These are phyloP conservation scores for Bombardia bombarda DNA, from an alignment of 495 filamentous ascomycete genomes.

Conservation along the genomic window DNA sequence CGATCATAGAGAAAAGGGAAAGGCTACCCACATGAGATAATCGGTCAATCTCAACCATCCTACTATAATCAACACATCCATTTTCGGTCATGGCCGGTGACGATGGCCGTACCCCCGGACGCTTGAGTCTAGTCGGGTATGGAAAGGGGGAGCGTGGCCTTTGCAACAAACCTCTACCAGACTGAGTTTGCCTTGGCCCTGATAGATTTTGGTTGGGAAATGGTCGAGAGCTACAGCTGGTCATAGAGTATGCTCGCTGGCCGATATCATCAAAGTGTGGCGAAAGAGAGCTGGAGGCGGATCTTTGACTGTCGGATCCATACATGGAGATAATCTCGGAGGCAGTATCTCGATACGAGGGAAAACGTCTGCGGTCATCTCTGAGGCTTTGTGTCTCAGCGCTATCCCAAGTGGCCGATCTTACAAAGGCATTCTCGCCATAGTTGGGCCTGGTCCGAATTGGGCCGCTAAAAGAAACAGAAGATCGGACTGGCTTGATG, in stretches of 20 bases:
- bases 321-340: constrained; percentile 43
- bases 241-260: constrained; percentile 52
- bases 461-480: constrained; percentile 15
- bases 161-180: constrained; percentile 28
- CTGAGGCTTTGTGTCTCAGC: constrained; percentile 3
- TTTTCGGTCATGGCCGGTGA: constrained; percentile 53
- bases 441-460: constrained; percentile 3
- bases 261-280: constrained; percentile 30
- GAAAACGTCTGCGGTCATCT: constrained; percentile 26
- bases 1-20: neutral
- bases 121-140: constrained; percentile 56
- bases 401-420: neutral
- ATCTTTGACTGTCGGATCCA: constrained; percentile 35
- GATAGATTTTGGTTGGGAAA: constrained; percentile 46
- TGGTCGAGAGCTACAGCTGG: constrained; percentile 41
- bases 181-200: constrained; percentile 40
- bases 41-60: constrained; percentile 42
- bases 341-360: constrained; percentile 34
- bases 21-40: constrained; percentile 30
- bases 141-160: constrained; percentile 55
- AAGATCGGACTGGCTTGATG: constrained; percentile 42
- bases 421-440: constrained; percentile 1
- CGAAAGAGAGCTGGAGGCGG: constrained; percentile 28
- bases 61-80: constrained; percentile 39
- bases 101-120: constrained; percentile 54